Evolutionary conservation across 2,329 filamentous ascomycete species (phyloP).

Genomic region (Sporothrix pseudoabietina): DNA sequence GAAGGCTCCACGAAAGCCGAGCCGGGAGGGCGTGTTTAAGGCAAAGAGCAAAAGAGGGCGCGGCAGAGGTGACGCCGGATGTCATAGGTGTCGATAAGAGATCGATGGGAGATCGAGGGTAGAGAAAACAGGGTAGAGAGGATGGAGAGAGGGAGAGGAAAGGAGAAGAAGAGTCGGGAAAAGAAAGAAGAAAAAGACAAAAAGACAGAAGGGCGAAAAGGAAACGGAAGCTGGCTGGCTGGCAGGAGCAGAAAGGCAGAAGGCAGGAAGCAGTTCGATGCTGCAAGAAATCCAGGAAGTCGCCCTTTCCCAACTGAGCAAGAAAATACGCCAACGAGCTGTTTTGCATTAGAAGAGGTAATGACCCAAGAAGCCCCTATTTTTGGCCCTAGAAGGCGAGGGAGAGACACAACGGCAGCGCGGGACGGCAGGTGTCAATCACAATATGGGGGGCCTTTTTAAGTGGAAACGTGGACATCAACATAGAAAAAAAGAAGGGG

Average conservation of each 20-base stretch:
- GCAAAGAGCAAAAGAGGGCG: not conserved
- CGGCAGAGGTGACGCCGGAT: not conserved
- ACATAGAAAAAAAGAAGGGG: not conserved
- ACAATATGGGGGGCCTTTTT: not conserved
- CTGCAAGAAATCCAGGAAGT: constrained; percentile 5
- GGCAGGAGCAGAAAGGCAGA: not conserved
- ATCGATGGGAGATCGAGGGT: not conserved
- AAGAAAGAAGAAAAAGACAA: not conserved
- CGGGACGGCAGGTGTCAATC: constrained; percentile 3
- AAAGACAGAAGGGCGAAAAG: constrained; percentile 19
- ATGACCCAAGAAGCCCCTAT: constrained; percentile 14
- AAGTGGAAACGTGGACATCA: not conserved
- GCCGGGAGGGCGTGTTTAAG: not conserved
- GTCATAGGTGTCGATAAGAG: not conserved
- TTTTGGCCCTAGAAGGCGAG: not conserved
- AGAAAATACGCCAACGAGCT: constrained; percentile 17
- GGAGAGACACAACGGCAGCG: not conserved
- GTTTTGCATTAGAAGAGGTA: not conserved
- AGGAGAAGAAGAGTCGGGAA: not conserved
- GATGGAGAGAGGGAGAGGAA: not conserved
- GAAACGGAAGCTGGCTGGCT: constrained; percentile 16
- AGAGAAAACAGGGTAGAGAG: not conserved
- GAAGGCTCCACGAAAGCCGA: constrained; percentile 8
- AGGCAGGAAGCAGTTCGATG: not conserved
- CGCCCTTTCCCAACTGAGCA: constrained; percentile 13